Evolutionary conservation across 805 yeast genomes (phyloP), one percentile per base, ranked within the genome.

Genomic region (Yamadazyma takamatsuzukensis): DNA sequence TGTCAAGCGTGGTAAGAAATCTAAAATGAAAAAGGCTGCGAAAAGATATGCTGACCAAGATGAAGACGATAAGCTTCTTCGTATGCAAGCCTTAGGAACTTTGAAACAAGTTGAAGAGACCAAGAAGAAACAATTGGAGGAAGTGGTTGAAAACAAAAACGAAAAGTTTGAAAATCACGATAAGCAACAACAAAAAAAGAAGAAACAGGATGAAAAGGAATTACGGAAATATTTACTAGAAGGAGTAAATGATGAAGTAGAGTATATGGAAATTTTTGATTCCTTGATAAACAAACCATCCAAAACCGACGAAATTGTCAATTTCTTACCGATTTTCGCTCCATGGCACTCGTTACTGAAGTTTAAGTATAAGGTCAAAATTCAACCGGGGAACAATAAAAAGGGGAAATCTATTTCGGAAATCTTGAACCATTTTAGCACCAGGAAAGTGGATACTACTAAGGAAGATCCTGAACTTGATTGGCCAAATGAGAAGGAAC

Each of bases 11-110:
- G 97, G 97, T 29, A 87, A 83, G 58, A 86, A 82, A 50, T 82
- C 83, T 24, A 88, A 88, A 51, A 50, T 83, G 57, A 86, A 83
- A 66, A 88, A 85, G 51, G 83, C 87, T 35, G 81, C 81, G 25
- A 70, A 74, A 39, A 90, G 89, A 51, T 90, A 90, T 50, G 86
- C 80, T 3, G 88, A 83, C 39, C 97, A 90, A 59, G 97, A 90
- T 53, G 96, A 86, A 32, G 93, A 84, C 36, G 97, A 90, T 48
- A 73, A 88, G 35, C 48, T 59, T 28, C 47, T 81, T 36, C 71
- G 94, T 43, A 78, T 90, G 83, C 78, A 82, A 37, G 84, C 83
- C 2, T 61, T 90, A 25, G 97, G 97, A 4, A 84, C 95, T 0
- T 64, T 85, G 49, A 87, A 86, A 44, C 78, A 75, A 41, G 61